These are phyloP conservation scores for Zizania latifolia DNA, from an alignment of 176 grass and related monocot genomes.

Conservation along the genomic window DNA sequence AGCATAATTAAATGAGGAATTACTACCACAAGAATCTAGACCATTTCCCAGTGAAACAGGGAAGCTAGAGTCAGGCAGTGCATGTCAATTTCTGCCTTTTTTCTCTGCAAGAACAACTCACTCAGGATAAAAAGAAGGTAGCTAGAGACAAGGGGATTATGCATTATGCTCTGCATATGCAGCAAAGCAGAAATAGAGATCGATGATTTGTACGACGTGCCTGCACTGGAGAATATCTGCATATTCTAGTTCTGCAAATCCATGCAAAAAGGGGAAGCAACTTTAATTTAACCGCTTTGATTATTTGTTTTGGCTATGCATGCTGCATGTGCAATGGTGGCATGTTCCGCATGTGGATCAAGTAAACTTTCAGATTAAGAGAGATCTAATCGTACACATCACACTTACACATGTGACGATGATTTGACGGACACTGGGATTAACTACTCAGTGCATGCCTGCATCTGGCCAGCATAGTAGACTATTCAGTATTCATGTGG, in stretches of 20 bases:
- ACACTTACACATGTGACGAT: no score
- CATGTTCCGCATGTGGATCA: neutral
- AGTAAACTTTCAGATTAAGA: neutral
- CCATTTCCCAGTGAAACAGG: neutral
- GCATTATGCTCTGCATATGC: conserved; percentile 7
- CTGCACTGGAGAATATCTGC: neutral
- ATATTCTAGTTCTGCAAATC: neutral
- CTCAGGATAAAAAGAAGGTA: neutral
- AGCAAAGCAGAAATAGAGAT: neutral
- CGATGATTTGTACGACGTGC: neutral
- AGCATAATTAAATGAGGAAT: neutral
- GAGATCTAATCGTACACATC: no score
- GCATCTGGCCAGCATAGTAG: no score
- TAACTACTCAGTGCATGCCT: no score
- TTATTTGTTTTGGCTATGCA: neutral
- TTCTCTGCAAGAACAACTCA: neutral
- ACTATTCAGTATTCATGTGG: no score
- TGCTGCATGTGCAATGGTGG: neutral
- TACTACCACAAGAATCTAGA: neutral
- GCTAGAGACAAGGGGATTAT: neutral
- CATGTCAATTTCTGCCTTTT: conserved; percentile 2
- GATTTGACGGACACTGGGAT: no score
- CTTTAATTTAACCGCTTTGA: neutral
- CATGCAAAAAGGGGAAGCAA: neutral
- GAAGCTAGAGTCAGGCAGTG: no score